Conservation (phyloP, 768 basidiomycete genomes). For the Rhizopogon sp. region DNA sequence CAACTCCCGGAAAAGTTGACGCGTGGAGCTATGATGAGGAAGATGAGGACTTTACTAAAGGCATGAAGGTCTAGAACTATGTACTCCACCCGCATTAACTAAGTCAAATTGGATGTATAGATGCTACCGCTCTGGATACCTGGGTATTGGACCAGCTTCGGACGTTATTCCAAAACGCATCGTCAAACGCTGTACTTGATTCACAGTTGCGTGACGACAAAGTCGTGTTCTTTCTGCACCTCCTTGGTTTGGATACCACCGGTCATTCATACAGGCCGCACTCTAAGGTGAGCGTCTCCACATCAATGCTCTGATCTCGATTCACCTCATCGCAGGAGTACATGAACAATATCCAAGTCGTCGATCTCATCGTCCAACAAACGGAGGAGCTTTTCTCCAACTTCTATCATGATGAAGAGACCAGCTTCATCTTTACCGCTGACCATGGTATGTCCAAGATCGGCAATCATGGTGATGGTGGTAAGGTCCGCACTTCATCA, state of each 20-base stretch:
- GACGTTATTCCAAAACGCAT: slow-evolving; percentile 58
- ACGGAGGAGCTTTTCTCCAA: slow-evolving; percentile 56
- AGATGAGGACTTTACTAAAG: slow-evolving; percentile 85
- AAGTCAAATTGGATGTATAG: slow-evolving; percentile 26
- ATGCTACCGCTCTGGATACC: slow-evolving; percentile 70
- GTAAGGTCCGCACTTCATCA: slow-evolving; percentile 32
- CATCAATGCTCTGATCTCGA: neutral
- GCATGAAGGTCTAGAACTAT: slow-evolving; percentile 25
- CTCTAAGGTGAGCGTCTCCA: slow-evolving; percentile 45
- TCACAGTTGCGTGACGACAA: slow-evolving; percentile 50
- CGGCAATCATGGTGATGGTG: slow-evolving; percentile 87
- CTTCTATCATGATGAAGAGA: slow-evolving; percentile 67
- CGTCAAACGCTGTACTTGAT: slow-evolving; percentile 43
- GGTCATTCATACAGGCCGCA: slow-evolving; percentile 84
- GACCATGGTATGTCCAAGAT: slow-evolving; percentile 90
- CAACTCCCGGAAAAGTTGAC: slow-evolving; percentile 60
- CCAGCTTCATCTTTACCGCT: slow-evolving; percentile 76
- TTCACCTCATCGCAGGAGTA: slow-evolving; percentile 54
- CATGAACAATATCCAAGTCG: slow-evolving; percentile 77
- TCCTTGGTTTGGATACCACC: slow-evolving; percentile 81
- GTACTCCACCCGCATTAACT: neutral
- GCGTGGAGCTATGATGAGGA: slow-evolving; percentile 75
- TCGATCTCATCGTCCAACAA: slow-evolving; percentile 66
- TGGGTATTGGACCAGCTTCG: slow-evolving; percentile 78
- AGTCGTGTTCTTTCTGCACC: slow-evolving; percentile 77